Evolutionary conservation across 768 basidiomycete genomes (phyloP), one percentile per base, ranked within the genome.

Genomic region (Gelatoporia subvermispora): DNA sequence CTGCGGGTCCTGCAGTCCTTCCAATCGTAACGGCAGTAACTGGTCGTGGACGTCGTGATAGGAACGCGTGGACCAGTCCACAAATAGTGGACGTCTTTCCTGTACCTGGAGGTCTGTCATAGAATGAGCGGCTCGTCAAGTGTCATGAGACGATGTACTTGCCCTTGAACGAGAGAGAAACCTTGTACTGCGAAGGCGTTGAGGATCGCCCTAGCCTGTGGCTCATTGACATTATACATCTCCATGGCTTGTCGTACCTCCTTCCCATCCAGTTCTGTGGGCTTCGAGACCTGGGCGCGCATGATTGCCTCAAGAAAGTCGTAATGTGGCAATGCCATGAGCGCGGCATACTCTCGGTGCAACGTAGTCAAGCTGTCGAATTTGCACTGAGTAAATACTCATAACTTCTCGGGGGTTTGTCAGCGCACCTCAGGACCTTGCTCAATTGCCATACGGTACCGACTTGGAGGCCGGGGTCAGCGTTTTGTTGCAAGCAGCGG

Each of bases 41-140:
- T 1, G 78, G 63, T 28, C 64, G 67, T 10, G 69, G 65, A 7
- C 87, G 83, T 35, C 72, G 75, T 2, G 85, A 78, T 35, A 96
- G 64, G 61, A 87, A 92, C 3, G 84, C 79, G 36, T 89, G 83
- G 5, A 96, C 87, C n/a, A 99, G 74, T 18, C 91, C 93, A 57
- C 92, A 92, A 53, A 99, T 98, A 1, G 96, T 99, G 18, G 91
- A 95, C 8, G 96, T 99, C 70, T 99, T 99, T 11, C 96, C 96
- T 0, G 96, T 99, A 47, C 96, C 96, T 1, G 96, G 96, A 31
- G 96, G 96, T 20, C 95, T 94, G 54, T 45, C 36, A 22, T 2
- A 53, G 35, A 13, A 45, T 16, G 20, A 37, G 39, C 3, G 28
- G 13, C 11, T 8, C 22, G 16, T 4, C 15, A 5, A 21, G 15